These are phyloP conservation scores for Lichtheimia ornata DNA, from an alignment of 371 early-diverging fungal species.

Conservation along the genomic window DNA sequence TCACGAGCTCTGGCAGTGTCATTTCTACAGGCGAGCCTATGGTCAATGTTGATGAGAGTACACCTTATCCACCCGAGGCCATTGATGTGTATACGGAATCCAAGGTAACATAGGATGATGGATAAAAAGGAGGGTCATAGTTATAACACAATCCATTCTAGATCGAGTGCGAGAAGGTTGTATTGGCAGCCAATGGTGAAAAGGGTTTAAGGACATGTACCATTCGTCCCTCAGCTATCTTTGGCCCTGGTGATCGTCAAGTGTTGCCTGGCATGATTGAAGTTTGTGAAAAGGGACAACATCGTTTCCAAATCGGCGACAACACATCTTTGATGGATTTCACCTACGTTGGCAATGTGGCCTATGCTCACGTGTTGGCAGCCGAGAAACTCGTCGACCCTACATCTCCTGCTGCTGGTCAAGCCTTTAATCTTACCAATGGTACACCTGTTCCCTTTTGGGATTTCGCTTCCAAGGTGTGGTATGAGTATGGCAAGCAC, in stretches of 20 bases:
- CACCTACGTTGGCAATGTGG: constrained; percentile 93
- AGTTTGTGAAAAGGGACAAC: constrained; percentile 72
- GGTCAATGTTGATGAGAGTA: constrained; percentile 79
- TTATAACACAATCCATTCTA: constrained; percentile 9
- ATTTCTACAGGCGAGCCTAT: constrained; percentile 81
- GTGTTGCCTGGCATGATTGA: constrained; percentile 76
- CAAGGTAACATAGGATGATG: constrained; percentile 58
- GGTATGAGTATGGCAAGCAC: constrained; percentile 57
- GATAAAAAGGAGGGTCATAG: not conserved
- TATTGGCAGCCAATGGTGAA: constrained; percentile 76
- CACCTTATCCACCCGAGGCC: constrained; percentile 70
- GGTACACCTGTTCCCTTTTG: constrained; percentile 93
- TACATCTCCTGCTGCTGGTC: constrained; percentile 49
- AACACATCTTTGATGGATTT: constrained; percentile 88
- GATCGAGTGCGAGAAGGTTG: constrained; percentile 82
- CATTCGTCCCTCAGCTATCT: constrained; percentile 90
- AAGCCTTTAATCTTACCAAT: constrained; percentile 92
- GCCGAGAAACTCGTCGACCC: constrained; percentile 69
- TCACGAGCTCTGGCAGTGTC: constrained; percentile 88
- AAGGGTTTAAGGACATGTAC: constrained; percentile 74
- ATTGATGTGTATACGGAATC: constrained; percentile 93
- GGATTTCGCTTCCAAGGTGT: constrained; percentile 77
- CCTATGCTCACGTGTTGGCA: constrained; percentile 89
- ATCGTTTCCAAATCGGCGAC: constrained; percentile 83
- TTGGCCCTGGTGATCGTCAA: constrained; percentile 92